Evolutionary conservation across 192 early-diverging fungal species (phyloP), one percentile per base, ranked within the genome.

Genomic region (Coemansia sp.): DNA sequence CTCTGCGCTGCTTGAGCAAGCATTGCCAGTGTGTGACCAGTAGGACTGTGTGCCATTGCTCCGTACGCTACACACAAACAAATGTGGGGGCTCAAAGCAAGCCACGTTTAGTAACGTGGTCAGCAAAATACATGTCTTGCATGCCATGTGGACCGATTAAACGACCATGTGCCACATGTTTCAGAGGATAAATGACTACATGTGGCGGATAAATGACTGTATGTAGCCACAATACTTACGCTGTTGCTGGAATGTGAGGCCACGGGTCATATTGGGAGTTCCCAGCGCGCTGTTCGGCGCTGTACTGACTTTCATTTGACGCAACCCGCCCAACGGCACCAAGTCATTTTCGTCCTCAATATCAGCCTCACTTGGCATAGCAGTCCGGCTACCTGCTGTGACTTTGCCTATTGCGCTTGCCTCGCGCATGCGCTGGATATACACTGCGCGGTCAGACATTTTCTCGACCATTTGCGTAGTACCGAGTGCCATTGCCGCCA

Each of bases 361-460:
- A 35, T 73, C 71, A 0, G 2, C 48, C 1, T 45, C 43, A 0
- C 6, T 43, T 8, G 24, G 38, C 20, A 43, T 13, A 10, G 24
- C 50, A 3, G 43, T 8, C n/a, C 41, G 57, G 37, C 38, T 50
- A 54, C 70, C 74, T 4, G 68, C 53, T 4, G 60, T 52, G 20
- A 67, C 18, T 45, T 65, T 74, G 23, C 77, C 77, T 27, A 71
- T 39, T 0, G 71, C 68, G 16, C 68, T 74, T n/a, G 77, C 77
- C 49, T 80, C 77, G 38, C 77, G 77, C 19, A 71, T 62, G 22
- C 57, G 61, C 35, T 80, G 77, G 24, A 80, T 80, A 23, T 74
- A 22, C 58, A 60, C 18, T 6, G 77, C 77, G 19, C 72, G 77
- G n/a, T 71, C 72, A 3, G 68, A 62, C 18, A 74, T 14, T 18